These are phyloP conservation scores for Tillandsia leiboldiana DNA, from an alignment of 176 grass and related monocot species.

Conservation along the genomic window DNA sequence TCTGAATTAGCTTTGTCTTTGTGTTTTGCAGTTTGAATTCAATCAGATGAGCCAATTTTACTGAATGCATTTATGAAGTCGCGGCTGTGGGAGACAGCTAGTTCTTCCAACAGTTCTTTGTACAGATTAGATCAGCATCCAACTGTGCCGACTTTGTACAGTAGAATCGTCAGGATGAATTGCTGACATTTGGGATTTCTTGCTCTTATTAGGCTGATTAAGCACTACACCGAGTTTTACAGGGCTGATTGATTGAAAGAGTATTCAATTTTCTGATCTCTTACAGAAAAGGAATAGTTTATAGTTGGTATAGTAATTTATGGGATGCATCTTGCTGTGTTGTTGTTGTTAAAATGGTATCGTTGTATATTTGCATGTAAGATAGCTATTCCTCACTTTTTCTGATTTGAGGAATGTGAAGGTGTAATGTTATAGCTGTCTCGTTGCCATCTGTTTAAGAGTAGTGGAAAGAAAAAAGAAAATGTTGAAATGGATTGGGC, in stretches of 20 bases:
- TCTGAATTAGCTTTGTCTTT: constrained; percentile 20
- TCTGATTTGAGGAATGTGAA: too few species aligned
- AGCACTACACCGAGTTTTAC: not conserved
- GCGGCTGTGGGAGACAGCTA: not conserved
- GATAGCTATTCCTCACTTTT: too few species aligned
- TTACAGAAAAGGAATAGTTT: not conserved
- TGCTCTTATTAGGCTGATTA: not conserved
- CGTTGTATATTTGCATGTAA: too few species aligned
- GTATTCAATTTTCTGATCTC: not conserved
- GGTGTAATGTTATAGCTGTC: too few species aligned
- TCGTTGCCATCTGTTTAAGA: too few species aligned
- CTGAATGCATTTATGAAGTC: constrained; percentile 1
- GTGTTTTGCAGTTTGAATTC: constrained; percentile 52
- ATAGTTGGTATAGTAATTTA: too few species aligned
- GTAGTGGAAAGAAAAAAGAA: too few species aligned
- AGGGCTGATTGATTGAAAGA: not conserved
- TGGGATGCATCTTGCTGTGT: too few species aligned
- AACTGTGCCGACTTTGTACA: not conserved
- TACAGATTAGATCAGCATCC: not conserved
- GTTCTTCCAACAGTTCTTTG: constrained; percentile 1
- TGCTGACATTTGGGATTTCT: not conserved
- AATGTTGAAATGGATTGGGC: too few species aligned
- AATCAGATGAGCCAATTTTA: constrained; percentile 18
- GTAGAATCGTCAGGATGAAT: not conserved
- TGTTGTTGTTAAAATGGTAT: too few species aligned